These are phyloP conservation scores for Parietaria judaica DNA, from an alignment of 306 rosid genomes.

Conservation along the genomic window DNA sequence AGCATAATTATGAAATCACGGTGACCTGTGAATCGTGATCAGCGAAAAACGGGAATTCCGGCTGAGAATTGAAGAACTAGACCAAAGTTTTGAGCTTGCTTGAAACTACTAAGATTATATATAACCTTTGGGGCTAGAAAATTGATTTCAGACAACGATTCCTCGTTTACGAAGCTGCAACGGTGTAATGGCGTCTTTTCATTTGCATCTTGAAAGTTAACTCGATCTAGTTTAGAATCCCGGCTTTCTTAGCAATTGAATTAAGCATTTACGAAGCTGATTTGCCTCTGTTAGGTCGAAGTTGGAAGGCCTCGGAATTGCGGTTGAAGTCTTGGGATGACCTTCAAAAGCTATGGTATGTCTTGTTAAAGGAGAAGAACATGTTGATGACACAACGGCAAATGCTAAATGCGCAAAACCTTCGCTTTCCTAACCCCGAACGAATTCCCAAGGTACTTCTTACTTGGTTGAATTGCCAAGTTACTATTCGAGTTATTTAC, in stretches of 20 bases:
- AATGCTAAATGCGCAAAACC: conserved; percentile 88
- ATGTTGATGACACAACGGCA: conserved; percentile 95
- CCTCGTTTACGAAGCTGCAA: no score
- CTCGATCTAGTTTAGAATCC: background rate
- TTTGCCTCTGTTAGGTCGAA: conserved; percentile 46
- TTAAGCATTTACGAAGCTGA: background rate
- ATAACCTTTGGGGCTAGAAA: no score
- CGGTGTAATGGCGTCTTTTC: no score
- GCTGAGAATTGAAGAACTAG: no score
- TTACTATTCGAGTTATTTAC: background rate
- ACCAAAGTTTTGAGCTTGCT: no score
- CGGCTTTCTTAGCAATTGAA: background rate
- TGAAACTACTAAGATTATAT: no score
- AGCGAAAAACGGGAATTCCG: no score
- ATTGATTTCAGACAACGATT: no score
- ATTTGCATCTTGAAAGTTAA: no score
- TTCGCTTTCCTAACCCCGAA: conserved; percentile 76
- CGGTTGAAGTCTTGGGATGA: conserved; percentile 95
- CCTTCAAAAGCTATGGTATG: conserved; percentile 86
- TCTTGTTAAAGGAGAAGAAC: conserved; percentile 87
- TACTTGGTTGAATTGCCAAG: no score
- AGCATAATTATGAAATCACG: no score
- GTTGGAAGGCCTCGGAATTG: conserved; percentile 92
- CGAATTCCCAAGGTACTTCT: conserved; percentile 70
- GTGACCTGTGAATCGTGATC: no score